phyloP scores from a whole-genome alignment of 208 protist species.

The Acanthamoeba divionensis region DNA sequence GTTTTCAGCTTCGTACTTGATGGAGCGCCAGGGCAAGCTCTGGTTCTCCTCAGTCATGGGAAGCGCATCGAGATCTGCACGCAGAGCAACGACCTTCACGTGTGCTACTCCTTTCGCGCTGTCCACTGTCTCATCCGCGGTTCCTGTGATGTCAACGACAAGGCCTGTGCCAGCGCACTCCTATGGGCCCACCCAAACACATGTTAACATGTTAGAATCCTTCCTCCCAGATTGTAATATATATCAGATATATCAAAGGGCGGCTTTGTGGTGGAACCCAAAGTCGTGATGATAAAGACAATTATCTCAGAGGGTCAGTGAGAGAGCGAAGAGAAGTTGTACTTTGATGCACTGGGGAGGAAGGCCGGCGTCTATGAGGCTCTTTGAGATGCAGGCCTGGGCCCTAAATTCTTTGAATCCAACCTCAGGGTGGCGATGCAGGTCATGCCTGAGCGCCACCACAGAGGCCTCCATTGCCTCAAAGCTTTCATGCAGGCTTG shows the following conservation, averaged over 20 bases:
- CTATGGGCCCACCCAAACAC: too few relatives aligned
- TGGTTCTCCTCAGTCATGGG: conserved; percentile 63
- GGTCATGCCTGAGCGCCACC: neutral
- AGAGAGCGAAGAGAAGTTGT: neutral
- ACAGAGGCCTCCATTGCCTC: too few relatives aligned
- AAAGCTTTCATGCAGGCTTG: too few relatives aligned
- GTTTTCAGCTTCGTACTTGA: too few relatives aligned
- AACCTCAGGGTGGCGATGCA: conserved; percentile 57
- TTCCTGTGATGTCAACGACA: conserved; percentile 47
- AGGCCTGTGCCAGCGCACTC: conserved; percentile 30
- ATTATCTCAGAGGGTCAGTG: neutral
- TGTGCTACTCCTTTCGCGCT: neutral
- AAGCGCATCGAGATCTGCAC: conserved; percentile 64
- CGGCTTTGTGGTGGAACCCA: too few relatives aligned
- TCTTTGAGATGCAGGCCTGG: neutral
- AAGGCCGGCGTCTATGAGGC: neutral
- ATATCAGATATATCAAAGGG: too few relatives aligned
- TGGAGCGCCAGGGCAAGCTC: conserved; percentile 55
- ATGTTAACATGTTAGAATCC: too few relatives aligned
- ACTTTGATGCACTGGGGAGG: conserved; percentile 22
- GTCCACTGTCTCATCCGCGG: neutral
- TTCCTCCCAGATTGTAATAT: too few relatives aligned
- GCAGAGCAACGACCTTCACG: conserved; percentile 52
- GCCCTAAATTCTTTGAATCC: conserved; percentile 51
- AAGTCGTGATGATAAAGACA: too few relatives aligned